phyloP scores from a whole-genome alignment of 208 protist genomes.

The Acanthamoeba lenticulata region DNA sequence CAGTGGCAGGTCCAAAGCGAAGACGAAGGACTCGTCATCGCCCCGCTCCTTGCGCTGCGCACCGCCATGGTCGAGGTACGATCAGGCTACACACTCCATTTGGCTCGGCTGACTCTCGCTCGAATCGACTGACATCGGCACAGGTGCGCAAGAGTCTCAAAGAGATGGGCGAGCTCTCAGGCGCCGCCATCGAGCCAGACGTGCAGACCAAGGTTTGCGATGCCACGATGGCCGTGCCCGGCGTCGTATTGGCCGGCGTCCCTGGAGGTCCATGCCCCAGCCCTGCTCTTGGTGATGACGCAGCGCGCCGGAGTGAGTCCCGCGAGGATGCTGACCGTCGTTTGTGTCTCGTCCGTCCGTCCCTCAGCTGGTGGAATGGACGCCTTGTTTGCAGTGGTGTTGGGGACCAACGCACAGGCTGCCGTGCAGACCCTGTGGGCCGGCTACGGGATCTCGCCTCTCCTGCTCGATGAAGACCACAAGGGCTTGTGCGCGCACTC shows the following conservation, averaged over 20 bases:
- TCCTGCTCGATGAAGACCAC: constrained; percentile 41
- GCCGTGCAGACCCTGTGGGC: background rate
- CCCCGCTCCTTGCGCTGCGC: background rate
- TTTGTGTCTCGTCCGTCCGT: background rate
- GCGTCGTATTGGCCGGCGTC: constrained; percentile 93
- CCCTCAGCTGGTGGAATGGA: constrained; percentile 9
- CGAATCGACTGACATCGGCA: background rate
- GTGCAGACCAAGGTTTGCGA: constrained; percentile 90
- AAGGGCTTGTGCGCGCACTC: constrained; percentile 10
- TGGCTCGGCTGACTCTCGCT: background rate
- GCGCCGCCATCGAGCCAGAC: constrained; percentile 90
- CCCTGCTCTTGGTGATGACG: background rate
- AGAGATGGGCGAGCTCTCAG: constrained; percentile 88
- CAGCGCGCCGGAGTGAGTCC: background rate
- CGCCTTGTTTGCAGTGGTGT: constrained; percentile 11
- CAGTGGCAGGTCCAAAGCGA: background rate
- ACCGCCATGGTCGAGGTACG: background rate
- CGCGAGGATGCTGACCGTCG: background rate
- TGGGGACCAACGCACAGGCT: background rate
- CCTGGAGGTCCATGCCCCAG: constrained; percentile 83
- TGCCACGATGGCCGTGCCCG: constrained; percentile 88
- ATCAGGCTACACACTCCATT: background rate
- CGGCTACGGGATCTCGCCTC: background rate
- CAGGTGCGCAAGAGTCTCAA: constrained; percentile 72
- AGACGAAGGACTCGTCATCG: background rate